phyloP scores from a whole-genome alignment of 2,329 filamentous ascomycete species.

The Sporothrix euskadiensis region DNA sequence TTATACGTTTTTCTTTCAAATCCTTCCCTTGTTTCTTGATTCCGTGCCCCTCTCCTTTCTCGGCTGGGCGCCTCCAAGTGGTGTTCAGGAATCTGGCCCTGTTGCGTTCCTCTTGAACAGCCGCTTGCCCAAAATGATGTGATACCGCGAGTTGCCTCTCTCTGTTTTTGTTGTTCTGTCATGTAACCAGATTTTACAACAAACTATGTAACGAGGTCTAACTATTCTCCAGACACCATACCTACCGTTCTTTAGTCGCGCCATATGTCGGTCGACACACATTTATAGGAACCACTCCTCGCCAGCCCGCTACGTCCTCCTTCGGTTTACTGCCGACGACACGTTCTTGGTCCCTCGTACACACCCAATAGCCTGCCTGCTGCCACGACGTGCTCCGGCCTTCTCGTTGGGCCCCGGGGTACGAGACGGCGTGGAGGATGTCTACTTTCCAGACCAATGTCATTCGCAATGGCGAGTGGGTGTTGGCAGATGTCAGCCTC shows the following conservation, averaged over 20 bases:
- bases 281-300: background rate
- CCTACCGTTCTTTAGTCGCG: background rate
- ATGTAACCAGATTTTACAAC: background rate
- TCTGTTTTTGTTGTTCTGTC: background rate
- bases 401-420: constrained; percentile 16
- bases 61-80: background rate
- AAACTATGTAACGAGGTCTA: constrained; percentile 2
- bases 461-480: constrained; percentile 57
- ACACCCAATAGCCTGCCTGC: background rate
- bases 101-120: background rate
- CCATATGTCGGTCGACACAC: constrained; percentile 12
- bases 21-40: background rate
- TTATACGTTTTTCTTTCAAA: background rate
- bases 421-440: constrained; percentile 39
- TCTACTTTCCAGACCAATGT: constrained; percentile 56
- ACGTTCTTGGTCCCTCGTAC: background rate
- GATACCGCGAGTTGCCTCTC: background rate
- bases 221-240: background rate
- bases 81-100: background rate
- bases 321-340: background rate
- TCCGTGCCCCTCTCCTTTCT: background rate
- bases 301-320: background rate
- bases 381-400: constrained; percentile 8
- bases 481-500: constrained; percentile 54
- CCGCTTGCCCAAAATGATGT: background rate